These are phyloP conservation scores for Neovahlkampfia damariscottae DNA, from an alignment of 78 protist species.

Conservation along the genomic window DNA sequence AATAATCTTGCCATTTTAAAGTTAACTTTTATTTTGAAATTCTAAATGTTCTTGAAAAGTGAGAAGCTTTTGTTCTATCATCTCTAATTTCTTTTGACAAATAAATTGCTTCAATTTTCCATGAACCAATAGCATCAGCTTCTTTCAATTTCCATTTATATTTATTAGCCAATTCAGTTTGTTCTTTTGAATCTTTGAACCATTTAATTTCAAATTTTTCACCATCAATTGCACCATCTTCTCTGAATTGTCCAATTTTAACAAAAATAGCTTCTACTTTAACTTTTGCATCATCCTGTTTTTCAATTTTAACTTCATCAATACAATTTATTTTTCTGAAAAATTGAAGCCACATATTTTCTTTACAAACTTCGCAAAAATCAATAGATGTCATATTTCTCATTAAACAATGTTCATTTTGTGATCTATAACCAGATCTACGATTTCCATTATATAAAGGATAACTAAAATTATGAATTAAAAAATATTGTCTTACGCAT, in stretches of 20 bases:
- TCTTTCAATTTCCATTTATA: background rate
- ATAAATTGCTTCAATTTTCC: background rate
- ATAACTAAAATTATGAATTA: too few relatives aligned
- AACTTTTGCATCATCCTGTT: background rate
- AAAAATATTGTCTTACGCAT: too few relatives aligned
- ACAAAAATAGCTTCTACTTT: background rate
- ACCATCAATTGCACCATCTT: background rate
- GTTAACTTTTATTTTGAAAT: too few relatives aligned
- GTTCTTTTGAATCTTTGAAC: background rate
- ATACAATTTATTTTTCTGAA: background rate
- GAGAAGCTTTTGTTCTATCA: too few relatives aligned
- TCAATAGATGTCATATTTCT: constrained; percentile 4
- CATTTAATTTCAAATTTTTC: background rate
- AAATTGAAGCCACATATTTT: constrained; percentile 8
- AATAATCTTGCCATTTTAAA: too few relatives aligned
- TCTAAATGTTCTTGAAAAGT: too few relatives aligned
- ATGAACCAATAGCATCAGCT: background rate
- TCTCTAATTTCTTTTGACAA: background rate
- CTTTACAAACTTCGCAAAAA: constrained; percentile 1
- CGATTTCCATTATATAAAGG: background rate
- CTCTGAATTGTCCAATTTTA: constrained; percentile 3
- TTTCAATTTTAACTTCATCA: background rate
- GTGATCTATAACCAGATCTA: background rate
- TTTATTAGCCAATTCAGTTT: background rate
- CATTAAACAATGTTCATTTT: constrained; percentile 2